Conservation (phyloP, 2,329 filamentous ascomycete species). For the Pseudogymnoascus pannorum region DNA sequence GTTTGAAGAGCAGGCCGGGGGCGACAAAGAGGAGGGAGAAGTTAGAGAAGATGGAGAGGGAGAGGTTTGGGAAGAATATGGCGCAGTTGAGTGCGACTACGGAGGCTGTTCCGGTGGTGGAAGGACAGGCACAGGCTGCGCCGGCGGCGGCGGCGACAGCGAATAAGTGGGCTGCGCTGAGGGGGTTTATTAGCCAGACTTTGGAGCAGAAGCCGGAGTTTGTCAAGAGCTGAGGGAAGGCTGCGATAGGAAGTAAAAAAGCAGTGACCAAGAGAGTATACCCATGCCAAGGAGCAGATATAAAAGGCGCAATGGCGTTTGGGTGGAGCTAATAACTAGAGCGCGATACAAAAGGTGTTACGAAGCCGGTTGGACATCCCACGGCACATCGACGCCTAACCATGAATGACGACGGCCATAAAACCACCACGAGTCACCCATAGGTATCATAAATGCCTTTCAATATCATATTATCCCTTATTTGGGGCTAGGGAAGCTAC, state of each 20-base stretch:
- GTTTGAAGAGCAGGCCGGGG: slow-evolving; percentile 66
- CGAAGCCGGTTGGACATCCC: neutral
- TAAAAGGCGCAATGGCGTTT: neutral
- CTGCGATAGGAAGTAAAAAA: neutral
- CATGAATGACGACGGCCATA: neutral
- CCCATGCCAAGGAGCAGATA: neutral
- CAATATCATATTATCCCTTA: neutral
- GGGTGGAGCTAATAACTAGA: neutral
- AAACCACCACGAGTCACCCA: neutral
- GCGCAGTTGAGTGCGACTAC: slow-evolving; percentile 52
- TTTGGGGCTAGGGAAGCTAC: neutral
- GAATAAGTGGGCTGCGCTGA: slow-evolving; percentile 71
- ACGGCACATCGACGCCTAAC: neutral
- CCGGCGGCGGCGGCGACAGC: slow-evolving; percentile 33
- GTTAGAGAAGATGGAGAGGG: slow-evolving; percentile 71
- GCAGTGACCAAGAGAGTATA: neutral
- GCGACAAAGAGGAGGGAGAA: slow-evolving; percentile 78
- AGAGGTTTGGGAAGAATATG: slow-evolving; percentile 77
- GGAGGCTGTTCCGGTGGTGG: slow-evolving; percentile 27
- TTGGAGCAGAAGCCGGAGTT: slow-evolving; percentile 87
- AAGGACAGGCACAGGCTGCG: slow-evolving; percentile 7
- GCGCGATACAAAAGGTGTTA: neutral
- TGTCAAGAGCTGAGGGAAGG: slow-evolving; percentile 18
- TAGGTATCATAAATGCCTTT: neutral
- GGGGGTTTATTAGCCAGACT: slow-evolving; percentile 75